Conservation (phyloP, 352 stramenopile species). For the Phytophthora crassamura region DNA sequence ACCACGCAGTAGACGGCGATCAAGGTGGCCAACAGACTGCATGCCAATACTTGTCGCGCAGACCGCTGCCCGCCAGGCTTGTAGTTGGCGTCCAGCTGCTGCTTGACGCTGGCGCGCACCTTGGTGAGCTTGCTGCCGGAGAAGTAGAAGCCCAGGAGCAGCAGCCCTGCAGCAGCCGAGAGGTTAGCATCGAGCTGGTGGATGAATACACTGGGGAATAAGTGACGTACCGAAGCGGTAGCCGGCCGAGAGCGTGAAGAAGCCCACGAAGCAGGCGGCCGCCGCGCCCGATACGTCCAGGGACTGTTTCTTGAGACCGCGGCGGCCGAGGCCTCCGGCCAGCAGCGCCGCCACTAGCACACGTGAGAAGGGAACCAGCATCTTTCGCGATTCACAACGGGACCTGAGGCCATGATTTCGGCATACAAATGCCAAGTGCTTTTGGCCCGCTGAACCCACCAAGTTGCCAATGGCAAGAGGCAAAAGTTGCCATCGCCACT, state of each 20-base stretch:
- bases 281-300: conserved; percentile 63
- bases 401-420: too few relatives aligned
- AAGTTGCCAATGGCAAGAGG: neutral
- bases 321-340: conserved; percentile 43
- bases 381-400: conserved; percentile 3
- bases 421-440: conserved; percentile 9
- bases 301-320: conserved; percentile 76
- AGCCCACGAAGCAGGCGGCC: conserved; percentile 71
- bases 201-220: neutral
- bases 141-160: conserved; percentile 89
- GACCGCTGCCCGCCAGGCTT: conserved; percentile 82
- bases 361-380: conserved; percentile 34
- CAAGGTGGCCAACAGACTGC: conserved; percentile 66
- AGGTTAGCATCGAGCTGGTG: conserved; percentile 1
- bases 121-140: conserved; percentile 89
- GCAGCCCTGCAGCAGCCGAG: conserved; percentile 43
- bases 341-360: conserved; percentile 52
- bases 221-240: conserved; percentile 65
- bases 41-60: conserved; percentile 80
- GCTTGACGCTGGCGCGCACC: conserved; percentile 61
- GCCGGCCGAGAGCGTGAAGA: conserved; percentile 64
- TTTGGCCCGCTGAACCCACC: neutral
- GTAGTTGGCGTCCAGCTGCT: conserved; percentile 74
- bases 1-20: conserved; percentile 67
- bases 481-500: too few relatives aligned